Evolutionary conservation across 1,284 basidiomycete species (phyloP), one percentile per base, ranked within the genome.

Genomic region (Papiliotrema terrestris): DNA sequence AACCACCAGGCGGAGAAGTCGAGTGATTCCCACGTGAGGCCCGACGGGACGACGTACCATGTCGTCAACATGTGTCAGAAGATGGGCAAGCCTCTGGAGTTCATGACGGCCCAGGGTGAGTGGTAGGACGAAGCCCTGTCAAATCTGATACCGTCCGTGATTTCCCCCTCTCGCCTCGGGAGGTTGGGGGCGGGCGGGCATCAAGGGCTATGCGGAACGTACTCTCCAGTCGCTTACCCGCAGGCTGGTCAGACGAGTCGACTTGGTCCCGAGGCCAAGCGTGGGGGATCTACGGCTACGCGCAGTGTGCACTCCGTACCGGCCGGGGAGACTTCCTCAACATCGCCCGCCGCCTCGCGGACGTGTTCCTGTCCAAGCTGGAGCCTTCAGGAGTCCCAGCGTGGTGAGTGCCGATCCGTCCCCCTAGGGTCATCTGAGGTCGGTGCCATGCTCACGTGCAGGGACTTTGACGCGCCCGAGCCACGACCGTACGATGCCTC

Each of bases 201-300:
- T n/a, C n/a, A n/a, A n/a, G n/a, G n/a, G n/a, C n/a, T n/a, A n/a
- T n/a, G n/a, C n/a, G n/a, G n/a, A n/a, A n/a, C n/a, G n/a, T n/a
- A n/a, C n/a, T n/a, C n/a, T n/a, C n/a, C n/a, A n/a, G n/a, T n/a
- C 15, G 39, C 22, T 45, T 23, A 36, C 41, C 39, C 51, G 25
- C 11, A 68, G 66, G 68, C 2, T 71, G 62, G 42, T 57, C 63
- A 2, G 65, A 73, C 47, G 63, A 68, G n/a, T 64, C 63, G 43
- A 54, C 55, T 32, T 73, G 71, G 71, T 55, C 65, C 1, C 53
- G 71, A 51, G 71, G 71, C 1, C 68, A 73, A 45, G 69, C 66
- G 11, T 73, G 71, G 68, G 69, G 57, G n/a, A 66, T 71, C 20
- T 69, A 71, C 48, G 71, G 71, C 3, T 73, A 61, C 43, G 67